These are phyloP conservation scores for Hemileccinum rubropunctum DNA, from an alignment of 768 basidiomycete genomes.

Conservation along the genomic window DNA sequence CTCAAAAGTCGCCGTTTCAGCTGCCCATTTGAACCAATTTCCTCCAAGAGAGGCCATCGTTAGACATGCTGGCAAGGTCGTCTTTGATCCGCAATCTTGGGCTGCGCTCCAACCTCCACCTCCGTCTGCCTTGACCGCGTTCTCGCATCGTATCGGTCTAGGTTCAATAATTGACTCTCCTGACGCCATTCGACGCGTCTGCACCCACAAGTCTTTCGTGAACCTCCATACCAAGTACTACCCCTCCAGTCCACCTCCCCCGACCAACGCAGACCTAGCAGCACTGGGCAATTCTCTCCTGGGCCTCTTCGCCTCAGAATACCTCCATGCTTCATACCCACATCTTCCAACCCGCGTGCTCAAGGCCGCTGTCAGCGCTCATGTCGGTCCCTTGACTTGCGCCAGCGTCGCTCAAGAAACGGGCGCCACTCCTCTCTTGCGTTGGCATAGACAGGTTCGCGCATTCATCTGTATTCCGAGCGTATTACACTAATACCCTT, in stretches of 20 bases:
- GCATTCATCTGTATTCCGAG: background rate
- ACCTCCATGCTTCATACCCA: slow-evolving; percentile 76
- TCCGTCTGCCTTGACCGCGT: slow-evolving; percentile 66
- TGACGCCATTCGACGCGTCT: slow-evolving; percentile 64
- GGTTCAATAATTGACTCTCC: slow-evolving; percentile 50
- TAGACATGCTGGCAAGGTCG: slow-evolving; percentile 33
- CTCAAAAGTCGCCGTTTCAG: slow-evolving; percentile 54
- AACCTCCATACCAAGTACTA: slow-evolving; percentile 53
- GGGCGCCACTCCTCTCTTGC: slow-evolving; percentile 71
- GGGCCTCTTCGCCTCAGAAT: slow-evolving; percentile 87
- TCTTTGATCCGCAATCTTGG: slow-evolving; percentile 69
- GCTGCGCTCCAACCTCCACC: slow-evolving; percentile 70
- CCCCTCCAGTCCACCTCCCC: slow-evolving; percentile 50
- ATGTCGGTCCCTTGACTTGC: slow-evolving; percentile 84
- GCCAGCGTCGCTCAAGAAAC: slow-evolving; percentile 83
- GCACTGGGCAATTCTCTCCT: slow-evolving; percentile 83
- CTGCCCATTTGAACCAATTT: slow-evolving; percentile 52
- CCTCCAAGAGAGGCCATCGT: slow-evolving; percentile 58
- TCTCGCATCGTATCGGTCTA: slow-evolving; percentile 75
- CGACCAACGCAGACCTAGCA: slow-evolving; percentile 74
- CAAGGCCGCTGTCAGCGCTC: slow-evolving; percentile 89
- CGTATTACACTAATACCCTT: slow-evolving; percentile 1
- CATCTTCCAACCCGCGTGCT: slow-evolving; percentile 89
- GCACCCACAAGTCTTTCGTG: slow-evolving; percentile 75
- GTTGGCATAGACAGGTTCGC: slow-evolving; percentile 77